A percentile compares a stretch with the other conserved stretches of the same genome.
Evolutionary conservation across 768 basidiomycete genomes (phyloP).

Genomic region (Boletus barrowsii): DNA sequence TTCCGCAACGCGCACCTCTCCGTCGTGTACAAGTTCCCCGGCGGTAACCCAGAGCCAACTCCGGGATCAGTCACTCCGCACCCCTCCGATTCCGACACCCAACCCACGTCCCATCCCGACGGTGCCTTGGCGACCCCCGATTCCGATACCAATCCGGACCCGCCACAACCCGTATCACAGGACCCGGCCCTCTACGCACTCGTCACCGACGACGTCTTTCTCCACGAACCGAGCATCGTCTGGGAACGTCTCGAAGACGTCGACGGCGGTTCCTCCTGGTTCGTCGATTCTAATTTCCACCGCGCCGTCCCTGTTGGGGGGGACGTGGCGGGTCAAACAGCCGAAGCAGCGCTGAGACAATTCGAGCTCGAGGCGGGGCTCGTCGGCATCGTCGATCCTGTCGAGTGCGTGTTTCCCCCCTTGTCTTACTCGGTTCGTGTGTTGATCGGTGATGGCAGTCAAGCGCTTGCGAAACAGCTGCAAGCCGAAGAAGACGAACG

Average conservation of each 20-base stretch:
- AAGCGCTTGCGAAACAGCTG: conserved; percentile 67
- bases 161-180: conserved; percentile 2
- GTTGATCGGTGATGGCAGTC: conserved; percentile 10
- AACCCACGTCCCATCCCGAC: neutral
- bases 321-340: conserved; percentile 73
- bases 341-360: conserved; percentile 54
- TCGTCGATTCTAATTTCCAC: conserved; percentile 72
- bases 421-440: too few species aligned
- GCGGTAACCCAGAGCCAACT: neutral
- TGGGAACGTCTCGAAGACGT: conserved; percentile 92
- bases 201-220: conserved; percentile 82
- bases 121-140: neutral
- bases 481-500: conserved; percentile 77
- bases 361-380: conserved; percentile 43
- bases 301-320: conserved; percentile 69
- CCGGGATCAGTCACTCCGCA: neutral
- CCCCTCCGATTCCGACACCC: neutral
- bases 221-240: conserved; percentile 72
- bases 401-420: conserved; percentile 51
- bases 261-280: conserved; percentile 73
- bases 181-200: conserved; percentile 68
- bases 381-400: conserved; percentile 41
- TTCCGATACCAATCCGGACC: neutral
- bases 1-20: conserved; percentile 90
- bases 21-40: conserved; percentile 67